Evolutionary conservation across 2,329 filamentous ascomycete genomes (phyloP).

Genomic region (Thelonectria olida): DNA sequence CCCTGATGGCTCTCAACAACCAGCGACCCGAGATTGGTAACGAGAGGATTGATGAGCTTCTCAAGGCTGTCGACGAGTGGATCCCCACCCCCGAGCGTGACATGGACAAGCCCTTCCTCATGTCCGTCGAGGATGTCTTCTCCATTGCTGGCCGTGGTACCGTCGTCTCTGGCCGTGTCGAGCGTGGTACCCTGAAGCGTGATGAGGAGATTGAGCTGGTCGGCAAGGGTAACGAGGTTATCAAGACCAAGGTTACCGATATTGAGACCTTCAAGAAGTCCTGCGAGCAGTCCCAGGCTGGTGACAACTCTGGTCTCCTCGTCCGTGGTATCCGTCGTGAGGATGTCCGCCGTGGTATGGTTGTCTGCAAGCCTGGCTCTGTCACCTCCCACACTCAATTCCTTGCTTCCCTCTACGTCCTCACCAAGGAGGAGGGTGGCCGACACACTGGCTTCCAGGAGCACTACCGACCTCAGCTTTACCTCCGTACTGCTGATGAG

Average conservation of each 20-base stretch:
- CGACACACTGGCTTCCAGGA: slow-evolving; percentile 94
- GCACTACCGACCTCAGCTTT: slow-evolving; percentile 98
- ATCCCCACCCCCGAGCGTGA: slow-evolving; percentile 95
- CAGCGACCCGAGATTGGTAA: slow-evolving; percentile 87
- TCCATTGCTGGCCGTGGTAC: slow-evolving; percentile 94
- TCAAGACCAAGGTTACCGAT: slow-evolving; percentile 99
- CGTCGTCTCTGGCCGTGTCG: slow-evolving; percentile 95
- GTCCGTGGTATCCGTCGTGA: slow-evolving; percentile 96
- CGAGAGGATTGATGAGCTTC: slow-evolving; percentile 89
- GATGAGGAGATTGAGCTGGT: slow-evolving; percentile 95
- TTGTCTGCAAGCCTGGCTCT: slow-evolving; percentile 83
- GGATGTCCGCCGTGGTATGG: slow-evolving; percentile 95
- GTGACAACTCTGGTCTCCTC: slow-evolving; percentile 97
- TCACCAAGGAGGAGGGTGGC: slow-evolving; percentile 97
- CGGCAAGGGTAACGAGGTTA: slow-evolving; percentile 80
- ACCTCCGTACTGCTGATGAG: slow-evolving; percentile 90
- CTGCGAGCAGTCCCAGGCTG: slow-evolving; percentile 93
- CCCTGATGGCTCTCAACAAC: slow-evolving; percentile 90
- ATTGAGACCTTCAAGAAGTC: slow-evolving; percentile 99
- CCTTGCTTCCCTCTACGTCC: slow-evolving; percentile 94
- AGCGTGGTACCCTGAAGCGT: slow-evolving; percentile 93
- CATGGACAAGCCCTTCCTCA: slow-evolving; percentile 97
- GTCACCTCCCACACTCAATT: slow-evolving; percentile 92
- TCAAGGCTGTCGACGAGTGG: slow-evolving; percentile 91
- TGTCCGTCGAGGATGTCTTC: slow-evolving; percentile 96